Evolutionary conservation across 495 filamentous ascomycete genomes (phyloP).

Genomic region (Penicillium flavigenum): DNA sequence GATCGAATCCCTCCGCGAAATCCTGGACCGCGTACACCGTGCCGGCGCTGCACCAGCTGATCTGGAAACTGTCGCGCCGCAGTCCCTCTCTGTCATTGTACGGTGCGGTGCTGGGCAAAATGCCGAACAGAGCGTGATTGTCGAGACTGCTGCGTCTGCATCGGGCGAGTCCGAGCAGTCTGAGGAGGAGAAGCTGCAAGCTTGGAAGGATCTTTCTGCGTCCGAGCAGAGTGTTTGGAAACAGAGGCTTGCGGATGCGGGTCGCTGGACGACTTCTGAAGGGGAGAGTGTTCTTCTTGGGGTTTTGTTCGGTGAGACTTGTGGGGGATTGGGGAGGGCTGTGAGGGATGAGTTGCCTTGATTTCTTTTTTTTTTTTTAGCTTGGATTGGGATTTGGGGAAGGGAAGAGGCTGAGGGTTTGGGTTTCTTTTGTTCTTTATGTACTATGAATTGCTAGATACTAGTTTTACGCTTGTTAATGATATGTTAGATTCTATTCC

Average conservation of each 20-base stretch:
- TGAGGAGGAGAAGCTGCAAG: slow-evolving; percentile 40
- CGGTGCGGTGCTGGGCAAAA: slow-evolving; percentile 22
- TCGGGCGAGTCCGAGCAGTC: slow-evolving; percentile 8
- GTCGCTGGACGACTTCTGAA: slow-evolving; percentile 69
- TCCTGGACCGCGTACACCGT: slow-evolving; percentile 30
- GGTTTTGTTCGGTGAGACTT: slow-evolving; percentile 71
- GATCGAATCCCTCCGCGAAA: slow-evolving; percentile 23
- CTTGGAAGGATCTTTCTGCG: slow-evolving; percentile 65
- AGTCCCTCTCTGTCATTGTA: slow-evolving; percentile 28
- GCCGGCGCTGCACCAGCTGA: slow-evolving; percentile 28
- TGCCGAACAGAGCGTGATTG: slow-evolving; percentile 25
- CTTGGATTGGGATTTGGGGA: too few relatives aligned
- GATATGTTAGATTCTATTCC: slow-evolving; percentile 4
- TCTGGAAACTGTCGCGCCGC: slow-evolving; percentile 18
- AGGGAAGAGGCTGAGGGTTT: neutral
- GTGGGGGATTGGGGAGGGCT: slow-evolving; percentile 52
- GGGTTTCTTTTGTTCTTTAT: neutral
- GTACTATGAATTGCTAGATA: slow-evolving; percentile 6
- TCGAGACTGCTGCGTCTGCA: slow-evolving; percentile 22
- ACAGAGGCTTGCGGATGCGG: slow-evolving; percentile 62
- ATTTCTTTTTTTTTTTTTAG: neutral
- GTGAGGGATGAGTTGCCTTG: slow-evolving; percentile 35
- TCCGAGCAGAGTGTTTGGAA: slow-evolving; percentile 67
- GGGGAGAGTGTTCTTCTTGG: slow-evolving; percentile 72
- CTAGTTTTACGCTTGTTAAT: slow-evolving; percentile 12